Evolutionary conservation across 2,329 filamentous ascomycete species (phyloP).

Genomic region (Alternaria panax): DNA sequence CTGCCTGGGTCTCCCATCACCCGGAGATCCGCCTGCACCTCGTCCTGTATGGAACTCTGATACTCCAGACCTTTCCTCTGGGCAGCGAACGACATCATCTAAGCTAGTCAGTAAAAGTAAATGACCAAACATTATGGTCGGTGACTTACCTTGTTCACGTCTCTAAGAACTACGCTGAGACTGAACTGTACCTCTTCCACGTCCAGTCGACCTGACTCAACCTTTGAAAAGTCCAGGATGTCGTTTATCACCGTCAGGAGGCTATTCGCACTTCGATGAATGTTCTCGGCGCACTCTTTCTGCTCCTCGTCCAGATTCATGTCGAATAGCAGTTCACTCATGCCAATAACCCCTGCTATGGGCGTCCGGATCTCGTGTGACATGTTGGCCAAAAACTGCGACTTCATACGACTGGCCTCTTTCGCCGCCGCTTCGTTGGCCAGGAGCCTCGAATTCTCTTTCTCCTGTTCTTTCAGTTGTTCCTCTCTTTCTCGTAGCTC

Average conservation of each 20-base stretch:
- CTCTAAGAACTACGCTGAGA: slow-evolving; percentile 73
- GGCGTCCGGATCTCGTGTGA: slow-evolving; percentile 81
- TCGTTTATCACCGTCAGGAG: slow-evolving; percentile 89
- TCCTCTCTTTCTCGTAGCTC: slow-evolving; percentile 71
- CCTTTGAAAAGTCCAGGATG: slow-evolving; percentile 88
- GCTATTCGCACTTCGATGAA: slow-evolving; percentile 80
- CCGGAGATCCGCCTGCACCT: slow-evolving; percentile 72
- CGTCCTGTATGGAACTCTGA: slow-evolving; percentile 67
- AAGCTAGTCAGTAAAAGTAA: not conserved
- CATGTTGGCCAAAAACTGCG: slow-evolving; percentile 81
- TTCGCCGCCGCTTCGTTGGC: slow-evolving; percentile 81
- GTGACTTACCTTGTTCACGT: slow-evolving; percentile 71
- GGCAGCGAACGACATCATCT: slow-evolving; percentile 84
- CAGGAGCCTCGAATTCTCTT: slow-evolving; percentile 73
- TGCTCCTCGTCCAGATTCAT: slow-evolving; percentile 74
- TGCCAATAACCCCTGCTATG: slow-evolving; percentile 81
- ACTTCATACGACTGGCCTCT: slow-evolving; percentile 81
- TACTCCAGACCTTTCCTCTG: slow-evolving; percentile 80
- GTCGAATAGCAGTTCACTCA: slow-evolving; percentile 77
- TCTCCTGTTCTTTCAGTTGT: slow-evolving; percentile 68
- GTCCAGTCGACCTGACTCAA: slow-evolving; percentile 77
- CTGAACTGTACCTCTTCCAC: slow-evolving; percentile 84
- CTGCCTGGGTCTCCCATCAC: slow-evolving; percentile 88
- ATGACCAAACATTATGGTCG: not conserved
- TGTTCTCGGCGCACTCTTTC: slow-evolving; percentile 77